Conservation (phyloP, 345 rosid species). For the Lepidium africanum region DNA sequence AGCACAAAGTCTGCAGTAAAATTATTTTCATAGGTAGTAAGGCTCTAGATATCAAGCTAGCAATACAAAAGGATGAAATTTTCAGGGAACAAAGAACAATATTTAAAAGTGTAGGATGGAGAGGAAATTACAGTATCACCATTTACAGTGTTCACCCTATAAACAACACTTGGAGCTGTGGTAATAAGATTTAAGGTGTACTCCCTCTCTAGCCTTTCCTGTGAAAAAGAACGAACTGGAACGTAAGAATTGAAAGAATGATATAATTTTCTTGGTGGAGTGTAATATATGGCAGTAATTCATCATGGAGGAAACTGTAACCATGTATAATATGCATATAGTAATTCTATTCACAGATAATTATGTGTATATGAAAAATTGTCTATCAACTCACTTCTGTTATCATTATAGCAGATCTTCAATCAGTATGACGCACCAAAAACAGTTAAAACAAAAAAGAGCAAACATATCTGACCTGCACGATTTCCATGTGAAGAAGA, state of each 20-base stretch:
- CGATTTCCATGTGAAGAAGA: conserved; percentile 99
- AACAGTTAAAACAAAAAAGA: background rate
- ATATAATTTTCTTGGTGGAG: background rate
- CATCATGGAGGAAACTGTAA: background rate
- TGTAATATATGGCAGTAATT: background rate
- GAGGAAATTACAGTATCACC: conserved; percentile 76
- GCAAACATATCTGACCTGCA: conserved; percentile 57
- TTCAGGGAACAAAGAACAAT: conserved; percentile 8
- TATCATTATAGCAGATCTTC: background rate
- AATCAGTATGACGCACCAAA: background rate
- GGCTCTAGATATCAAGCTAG: conserved; percentile 10
- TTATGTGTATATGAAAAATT: background rate
- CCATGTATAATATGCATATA: background rate
- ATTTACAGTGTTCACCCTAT: conserved; percentile 66
- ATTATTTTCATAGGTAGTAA: conserved; percentile 16
- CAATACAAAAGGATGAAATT: background rate
- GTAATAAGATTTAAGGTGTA: conserved; percentile 92
- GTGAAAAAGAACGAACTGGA: conserved; percentile 22
- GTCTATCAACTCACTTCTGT: background rate
- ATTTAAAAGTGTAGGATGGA: conserved; percentile 17
- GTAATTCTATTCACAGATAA: background rate
- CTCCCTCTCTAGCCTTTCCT: conserved; percentile 99
- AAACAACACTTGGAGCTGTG: conserved; percentile 99
- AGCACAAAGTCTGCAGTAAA: conserved; percentile 75
- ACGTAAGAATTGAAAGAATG: background rate